Base-by-base conservation (phyloP, 768 basidiomycete species). In the Pholiota conissans region DNA sequence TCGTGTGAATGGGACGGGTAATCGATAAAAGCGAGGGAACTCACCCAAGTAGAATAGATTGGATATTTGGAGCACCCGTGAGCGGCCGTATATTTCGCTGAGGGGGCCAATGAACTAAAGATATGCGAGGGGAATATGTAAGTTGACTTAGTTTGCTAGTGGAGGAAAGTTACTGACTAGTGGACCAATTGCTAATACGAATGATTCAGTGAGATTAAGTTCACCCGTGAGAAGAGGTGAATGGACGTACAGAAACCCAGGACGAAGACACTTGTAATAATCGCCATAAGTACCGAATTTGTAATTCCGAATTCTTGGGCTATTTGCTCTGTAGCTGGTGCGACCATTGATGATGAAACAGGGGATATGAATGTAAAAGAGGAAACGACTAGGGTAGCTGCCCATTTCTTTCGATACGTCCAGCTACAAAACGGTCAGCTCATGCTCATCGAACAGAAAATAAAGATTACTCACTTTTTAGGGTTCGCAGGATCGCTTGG, bases 321-420 rank as follows among this genome's bases (percentile, higher is more conserved):
- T 0, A 92, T 63, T 52, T 83, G 77, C 3, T 61, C 58, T 0
- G 77, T 73, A 0, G 89, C 89, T 0, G 89, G 89, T 0, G 90
- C 85, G 1, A 90, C 74, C 84, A 90, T 90, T 3, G 88, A 82
- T 3, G 90, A 92, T 0, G 89, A 84, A 0, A 91, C 75, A 0
- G 89, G 86, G 6, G 76, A 77, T 32, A 89, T 86, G 65, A 89
- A 86, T 0, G 88, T 86, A 66, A 87, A 90, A 0, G 77, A 74
- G 0, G 88, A 88, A 0, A 89, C 82, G 27, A 88, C 76, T n/a
- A 79, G 61, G 0, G 85, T 87, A 0, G 83, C 83, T 0, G 76
- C 79, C 89, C 87, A 89, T 76, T 87, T 90, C 62, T 73, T 73
- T 27, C 66, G 74, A 52, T 74, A 79, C 3, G 75, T 65, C 87